Evolutionary conservation across 2,329 filamentous ascomycete genomes (phyloP).

Genomic region (Ophiostoma sp.): DNA sequence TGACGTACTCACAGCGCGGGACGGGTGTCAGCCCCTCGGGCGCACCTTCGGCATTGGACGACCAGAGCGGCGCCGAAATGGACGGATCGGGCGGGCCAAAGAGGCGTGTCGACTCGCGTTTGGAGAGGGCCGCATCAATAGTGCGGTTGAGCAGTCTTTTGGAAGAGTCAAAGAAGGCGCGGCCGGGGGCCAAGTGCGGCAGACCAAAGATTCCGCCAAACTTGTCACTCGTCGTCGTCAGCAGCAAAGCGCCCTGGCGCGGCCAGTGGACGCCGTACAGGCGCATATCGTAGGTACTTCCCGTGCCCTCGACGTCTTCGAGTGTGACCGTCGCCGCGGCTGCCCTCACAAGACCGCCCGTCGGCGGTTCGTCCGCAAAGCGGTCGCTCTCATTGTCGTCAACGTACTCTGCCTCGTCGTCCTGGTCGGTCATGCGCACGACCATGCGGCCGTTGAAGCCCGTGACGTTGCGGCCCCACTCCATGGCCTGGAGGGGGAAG

Average conservation of each 20-base stretch:
- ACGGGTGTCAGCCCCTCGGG: slow-evolving; percentile 59
- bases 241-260: slow-evolving; percentile 72
- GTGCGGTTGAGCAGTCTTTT: slow-evolving; percentile 70
- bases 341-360: slow-evolving; percentile 63
- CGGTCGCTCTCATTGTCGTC: slow-evolving; percentile 35
- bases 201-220: slow-evolving; percentile 88
- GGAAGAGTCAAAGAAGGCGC: slow-evolving; percentile 58
- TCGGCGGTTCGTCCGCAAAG: slow-evolving; percentile 37
- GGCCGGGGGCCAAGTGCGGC: slow-evolving; percentile 71
- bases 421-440: slow-evolving; percentile 62
- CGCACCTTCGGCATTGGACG: slow-evolving; percentile 63
- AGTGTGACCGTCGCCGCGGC: slow-evolving; percentile 70
- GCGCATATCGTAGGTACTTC: slow-evolving; percentile 75
- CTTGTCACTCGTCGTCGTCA: slow-evolving; percentile 91
- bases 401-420: slow-evolving; percentile 45
- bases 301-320: slow-evolving; percentile 67
- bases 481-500: slow-evolving; percentile 35
- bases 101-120: slow-evolving; percentile 58
- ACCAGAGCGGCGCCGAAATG: slow-evolving; percentile 66
- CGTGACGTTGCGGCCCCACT: slow-evolving; percentile 81
- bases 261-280: slow-evolving; percentile 86
- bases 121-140: slow-evolving; percentile 65
- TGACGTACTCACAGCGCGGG: slow-evolving; percentile 84
- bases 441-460: slow-evolving; percentile 68
- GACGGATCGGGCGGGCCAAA: slow-evolving; percentile 60